phyloP scores from a whole-genome alignment of 1,284 basidiomycete species.

The Moesziomyces aphidis region DNA sequence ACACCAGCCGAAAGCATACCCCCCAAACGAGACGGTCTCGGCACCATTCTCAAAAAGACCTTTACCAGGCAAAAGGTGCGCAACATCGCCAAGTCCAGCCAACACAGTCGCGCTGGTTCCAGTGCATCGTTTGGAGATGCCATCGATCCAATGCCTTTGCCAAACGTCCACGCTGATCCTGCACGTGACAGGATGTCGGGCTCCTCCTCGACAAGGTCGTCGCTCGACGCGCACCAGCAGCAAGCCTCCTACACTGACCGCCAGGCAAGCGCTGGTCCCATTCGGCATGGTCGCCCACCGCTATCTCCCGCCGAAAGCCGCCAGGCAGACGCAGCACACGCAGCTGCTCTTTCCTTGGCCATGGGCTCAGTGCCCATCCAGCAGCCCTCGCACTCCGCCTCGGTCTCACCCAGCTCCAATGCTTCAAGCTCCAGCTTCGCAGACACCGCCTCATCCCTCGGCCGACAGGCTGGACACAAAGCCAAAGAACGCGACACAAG shows the following conservation, averaged over 20 bases:
- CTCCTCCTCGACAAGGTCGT: not conserved
- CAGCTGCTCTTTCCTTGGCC: constrained; percentile 28
- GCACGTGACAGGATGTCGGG: not conserved
- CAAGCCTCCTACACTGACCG: not conserved
- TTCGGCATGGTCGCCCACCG: not conserved
- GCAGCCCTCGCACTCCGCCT: constrained; percentile 14
- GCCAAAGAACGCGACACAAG: constrained; percentile 33
- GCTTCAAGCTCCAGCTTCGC: constrained; percentile 45
- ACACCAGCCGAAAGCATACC: not conserved
- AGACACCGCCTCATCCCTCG: constrained; percentile 34
- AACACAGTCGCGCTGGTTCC: constrained; percentile 2
- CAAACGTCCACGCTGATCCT: not conserved
- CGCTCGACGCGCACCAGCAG: not conserved
- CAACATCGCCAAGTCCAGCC: not conserved
- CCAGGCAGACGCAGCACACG: constrained; percentile 18
- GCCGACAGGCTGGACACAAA: constrained; percentile 19
- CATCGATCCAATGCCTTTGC: constrained; percentile 5
- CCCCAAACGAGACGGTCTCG: constrained; percentile 21
- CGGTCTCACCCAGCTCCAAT: constrained; percentile 19
- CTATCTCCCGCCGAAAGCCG: not conserved
- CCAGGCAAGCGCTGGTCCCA: not conserved
- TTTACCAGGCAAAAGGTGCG: constrained; percentile 21
- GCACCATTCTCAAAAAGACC: constrained; percentile 42
- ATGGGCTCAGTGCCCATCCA: constrained; percentile 48
- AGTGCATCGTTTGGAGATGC: constrained; percentile 13